Conservation (phyloP, 345 rosid genomes). For the Pistacia vera region DNA sequence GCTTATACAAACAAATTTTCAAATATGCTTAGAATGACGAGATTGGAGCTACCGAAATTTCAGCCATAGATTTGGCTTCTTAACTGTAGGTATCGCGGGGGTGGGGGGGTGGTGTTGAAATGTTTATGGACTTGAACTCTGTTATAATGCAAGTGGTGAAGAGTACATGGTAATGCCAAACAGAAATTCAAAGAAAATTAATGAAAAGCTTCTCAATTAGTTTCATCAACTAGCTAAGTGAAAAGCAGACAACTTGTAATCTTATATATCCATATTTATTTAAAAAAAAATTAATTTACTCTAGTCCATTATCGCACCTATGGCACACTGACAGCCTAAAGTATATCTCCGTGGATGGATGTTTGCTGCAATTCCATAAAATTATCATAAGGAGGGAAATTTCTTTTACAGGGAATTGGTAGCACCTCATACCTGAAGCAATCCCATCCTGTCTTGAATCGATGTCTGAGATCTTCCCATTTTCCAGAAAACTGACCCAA, state of each 20-base stretch:
- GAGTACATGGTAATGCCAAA: not conserved
- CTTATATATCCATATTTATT: not conserved
- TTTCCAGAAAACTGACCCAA: conserved; percentile 99
- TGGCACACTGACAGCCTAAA: not conserved
- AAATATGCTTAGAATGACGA: not conserved
- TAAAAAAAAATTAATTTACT: not conserved
- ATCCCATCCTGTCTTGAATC: conserved; percentile 95
- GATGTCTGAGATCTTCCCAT: conserved; percentile 96
- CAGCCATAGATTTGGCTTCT: not conserved
- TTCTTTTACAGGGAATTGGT: conserved; percentile 15
- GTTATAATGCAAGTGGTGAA: not conserved
- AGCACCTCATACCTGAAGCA: conserved; percentile 74
- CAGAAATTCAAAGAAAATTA: not conserved
- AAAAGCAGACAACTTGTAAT: not conserved
- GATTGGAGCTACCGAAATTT: not conserved
- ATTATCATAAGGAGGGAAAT: conserved; percentile 6
- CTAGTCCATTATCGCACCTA: not conserved
- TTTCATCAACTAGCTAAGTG: not conserved
- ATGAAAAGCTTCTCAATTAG: not conserved
- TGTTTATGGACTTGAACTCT: not conserved
- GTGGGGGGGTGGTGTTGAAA: not conserved
- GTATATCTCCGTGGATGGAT: not conserved
- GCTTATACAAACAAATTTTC: not conserved
- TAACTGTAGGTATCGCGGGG: not conserved
- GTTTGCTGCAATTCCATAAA: conserved; percentile 3